Percentiles rank a stretch among this genome's conserved stretches.
Evolutionary conservation across 169 alveolate genomes (phyloP).

Genomic region (Plasmodium gaboni): DNA sequence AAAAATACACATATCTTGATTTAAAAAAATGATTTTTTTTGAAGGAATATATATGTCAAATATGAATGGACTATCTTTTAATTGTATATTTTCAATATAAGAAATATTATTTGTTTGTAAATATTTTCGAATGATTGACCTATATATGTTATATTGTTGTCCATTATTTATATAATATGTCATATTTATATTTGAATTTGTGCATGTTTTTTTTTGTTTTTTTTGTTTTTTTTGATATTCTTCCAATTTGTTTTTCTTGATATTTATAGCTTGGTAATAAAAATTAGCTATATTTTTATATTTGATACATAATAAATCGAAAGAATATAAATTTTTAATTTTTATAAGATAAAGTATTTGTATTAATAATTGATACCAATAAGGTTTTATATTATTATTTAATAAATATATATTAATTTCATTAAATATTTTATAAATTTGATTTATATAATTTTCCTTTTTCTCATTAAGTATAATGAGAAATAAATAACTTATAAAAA

Average conservation of each 20-base stretch:
- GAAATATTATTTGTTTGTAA: slow-evolving; percentile 3
- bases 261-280: slow-evolving; percentile 1
- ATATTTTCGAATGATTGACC: slow-evolving; percentile 8
- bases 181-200: no score
- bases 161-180: background rate
- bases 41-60: slow-evolving; percentile 53
- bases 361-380: slow-evolving; percentile 36
- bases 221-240: background rate
- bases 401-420: slow-evolving; percentile 10
- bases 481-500: slow-evolving; percentile 42
- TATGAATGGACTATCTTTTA: slow-evolving; percentile 61
- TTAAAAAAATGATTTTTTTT: slow-evolving; percentile 16
- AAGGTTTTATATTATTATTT: slow-evolving; percentile 11
- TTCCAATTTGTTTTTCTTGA: slow-evolving; percentile 12
- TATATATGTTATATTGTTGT: slow-evolving; percentile 1
- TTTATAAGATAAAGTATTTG: slow-evolving; percentile 37
- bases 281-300: slow-evolving; percentile 22
- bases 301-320: slow-evolving; percentile 22
- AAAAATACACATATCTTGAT: slow-evolving; percentile 18
- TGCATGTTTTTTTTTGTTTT: no score
- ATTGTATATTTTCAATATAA: slow-evolving; percentile 12
- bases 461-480: slow-evolving; percentile 9
- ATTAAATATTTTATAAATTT: slow-evolving; percentile 11
- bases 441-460: slow-evolving; percentile 8
- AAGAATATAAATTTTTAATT: slow-evolving; percentile 21